phyloP scores from a whole-genome alignment of 2,329 filamentous ascomycete species.

The Xylaria sp. region DNA sequence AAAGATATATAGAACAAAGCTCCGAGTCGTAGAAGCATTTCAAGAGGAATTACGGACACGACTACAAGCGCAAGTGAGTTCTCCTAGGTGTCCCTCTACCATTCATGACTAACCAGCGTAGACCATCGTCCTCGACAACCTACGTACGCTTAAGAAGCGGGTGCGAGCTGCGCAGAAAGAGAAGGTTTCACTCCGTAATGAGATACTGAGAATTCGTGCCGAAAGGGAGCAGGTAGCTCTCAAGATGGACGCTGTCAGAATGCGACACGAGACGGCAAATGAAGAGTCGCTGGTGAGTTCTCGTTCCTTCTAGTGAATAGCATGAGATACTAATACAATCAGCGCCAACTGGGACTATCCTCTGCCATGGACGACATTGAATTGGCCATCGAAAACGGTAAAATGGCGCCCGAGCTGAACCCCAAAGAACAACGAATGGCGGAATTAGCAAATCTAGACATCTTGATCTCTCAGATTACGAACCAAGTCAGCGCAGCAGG shows the following conservation, averaged over 20 bases:
- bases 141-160: slow-evolving; percentile 66
- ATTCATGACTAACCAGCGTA: slow-evolving; percentile 40
- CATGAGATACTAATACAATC: slow-evolving; percentile 9
- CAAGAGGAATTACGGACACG: slow-evolving; percentile 65
- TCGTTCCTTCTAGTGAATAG: not conserved
- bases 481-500: slow-evolving; percentile 63
- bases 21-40: slow-evolving; percentile 67
- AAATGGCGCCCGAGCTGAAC: slow-evolving; percentile 59
- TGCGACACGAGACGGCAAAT: slow-evolving; percentile 66
- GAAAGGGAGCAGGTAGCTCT: slow-evolving; percentile 71
- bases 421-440: slow-evolving; percentile 59
- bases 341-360: slow-evolving; percentile 65
- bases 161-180: slow-evolving; percentile 67
- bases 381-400: slow-evolving; percentile 63
- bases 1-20: slow-evolving; percentile 66
- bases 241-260: slow-evolving; percentile 70
- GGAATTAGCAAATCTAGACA: slow-evolving; percentile 66
- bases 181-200: slow-evolving; percentile 66
- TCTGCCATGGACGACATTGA: slow-evolving; percentile 71
- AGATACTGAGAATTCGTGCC: slow-evolving; percentile 67
- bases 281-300: slow-evolving; percentile 61
- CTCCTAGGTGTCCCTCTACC: not conserved
- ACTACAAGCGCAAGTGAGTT: slow-evolving; percentile 67
- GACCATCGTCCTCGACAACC: slow-evolving; percentile 69
- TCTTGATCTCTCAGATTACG: slow-evolving; percentile 64